Conservation (phyloP, 2,329 filamentous ascomycete species). For the Aspergillus versicolor region DNA sequence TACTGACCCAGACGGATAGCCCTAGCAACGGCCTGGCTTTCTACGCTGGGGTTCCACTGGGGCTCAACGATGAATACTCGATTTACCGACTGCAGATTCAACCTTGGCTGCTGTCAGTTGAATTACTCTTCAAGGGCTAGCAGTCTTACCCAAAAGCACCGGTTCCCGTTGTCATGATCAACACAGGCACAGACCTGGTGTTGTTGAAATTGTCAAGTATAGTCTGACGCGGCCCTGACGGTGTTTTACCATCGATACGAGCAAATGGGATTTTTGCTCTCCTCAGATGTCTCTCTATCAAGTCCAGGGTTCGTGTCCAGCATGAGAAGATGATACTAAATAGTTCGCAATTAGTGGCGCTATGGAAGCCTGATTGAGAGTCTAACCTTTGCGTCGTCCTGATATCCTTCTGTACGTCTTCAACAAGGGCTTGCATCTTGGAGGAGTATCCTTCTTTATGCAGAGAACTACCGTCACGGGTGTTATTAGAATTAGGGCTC, state of each 20-base stretch:
- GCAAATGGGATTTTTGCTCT: neutral
- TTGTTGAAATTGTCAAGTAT: slow-evolving; percentile 7
- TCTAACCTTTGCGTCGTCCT: slow-evolving; percentile 28
- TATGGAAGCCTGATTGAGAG: neutral
- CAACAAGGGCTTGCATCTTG: slow-evolving; percentile 23
- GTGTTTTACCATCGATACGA: slow-evolving; percentile 7
- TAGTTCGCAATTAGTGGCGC: neutral
- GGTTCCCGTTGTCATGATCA: slow-evolving; percentile 12
- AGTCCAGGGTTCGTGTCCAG: slow-evolving; percentile 46
- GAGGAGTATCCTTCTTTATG: neutral
- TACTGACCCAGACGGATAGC: slow-evolving; percentile 50
- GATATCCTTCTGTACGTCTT: slow-evolving; percentile 30
- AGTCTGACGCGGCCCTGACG: neutral
- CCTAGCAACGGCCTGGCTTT: slow-evolving; percentile 53
- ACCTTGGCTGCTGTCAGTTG: slow-evolving; percentile 23
- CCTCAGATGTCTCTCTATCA: slow-evolving; percentile 27
- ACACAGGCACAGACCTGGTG: neutral
- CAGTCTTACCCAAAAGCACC: slow-evolving; percentile 9
- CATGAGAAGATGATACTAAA: slow-evolving; percentile 49
- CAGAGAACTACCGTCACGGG: neutral
- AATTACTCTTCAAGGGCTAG: neutral
- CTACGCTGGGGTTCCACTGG: slow-evolving; percentile 57
- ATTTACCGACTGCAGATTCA: slow-evolving; percentile 52
- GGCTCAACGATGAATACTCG: slow-evolving; percentile 54
- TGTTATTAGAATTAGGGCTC: neutral